These are phyloP conservation scores for Passalora sequoiae DNA, from an alignment of 2,329 filamentous ascomycete species.

Conservation along the genomic window DNA sequence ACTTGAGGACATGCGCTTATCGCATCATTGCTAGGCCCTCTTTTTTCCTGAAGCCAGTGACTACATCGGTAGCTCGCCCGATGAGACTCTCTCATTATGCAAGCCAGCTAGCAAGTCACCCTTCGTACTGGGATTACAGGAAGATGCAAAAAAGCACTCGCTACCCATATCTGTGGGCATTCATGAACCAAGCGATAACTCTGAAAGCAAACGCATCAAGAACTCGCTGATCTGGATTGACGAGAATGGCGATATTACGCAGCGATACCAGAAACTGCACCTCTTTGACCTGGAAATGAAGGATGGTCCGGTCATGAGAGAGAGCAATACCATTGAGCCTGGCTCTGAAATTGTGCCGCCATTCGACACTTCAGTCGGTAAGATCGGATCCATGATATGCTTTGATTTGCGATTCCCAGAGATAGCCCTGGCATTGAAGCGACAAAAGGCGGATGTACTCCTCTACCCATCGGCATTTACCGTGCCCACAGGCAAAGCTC, in stretches of 20 bases:
- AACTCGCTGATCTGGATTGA: slow-evolving; percentile 66
- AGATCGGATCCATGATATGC: slow-evolving; percentile 76
- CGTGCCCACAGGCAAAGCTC: slow-evolving; percentile 72
- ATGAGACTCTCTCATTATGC: slow-evolving; percentile 66
- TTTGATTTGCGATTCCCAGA: slow-evolving; percentile 88
- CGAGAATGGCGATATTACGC: slow-evolving; percentile 52
- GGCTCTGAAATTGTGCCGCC: slow-evolving; percentile 62
- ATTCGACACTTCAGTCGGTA: slow-evolving; percentile 68
- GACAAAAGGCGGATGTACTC: slow-evolving; percentile 66
- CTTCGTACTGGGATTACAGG: slow-evolving; percentile 71
- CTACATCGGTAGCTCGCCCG: slow-evolving; percentile 69
- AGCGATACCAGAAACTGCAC: slow-evolving; percentile 73
- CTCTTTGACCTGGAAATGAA: slow-evolving; percentile 66
- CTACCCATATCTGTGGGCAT: slow-evolving; percentile 82
- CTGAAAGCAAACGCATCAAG: slow-evolving; percentile 49
- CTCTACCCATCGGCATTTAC: slow-evolving; percentile 91
- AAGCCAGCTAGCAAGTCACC: slow-evolving; percentile 59
- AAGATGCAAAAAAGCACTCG: slow-evolving; percentile 57
- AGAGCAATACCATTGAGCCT: slow-evolving; percentile 64
- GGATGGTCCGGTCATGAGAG: slow-evolving; percentile 54
- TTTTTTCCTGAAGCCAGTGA: slow-evolving; percentile 91
- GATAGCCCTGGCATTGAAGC: slow-evolving; percentile 60
- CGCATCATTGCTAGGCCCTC: slow-evolving; percentile 53
- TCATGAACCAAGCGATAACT: slow-evolving; percentile 61
- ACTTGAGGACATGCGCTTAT: slow-evolving; percentile 3